Base-by-base conservation (phyloP, 805 yeast genomes). In the Myxozyma kluyveri region DNA sequence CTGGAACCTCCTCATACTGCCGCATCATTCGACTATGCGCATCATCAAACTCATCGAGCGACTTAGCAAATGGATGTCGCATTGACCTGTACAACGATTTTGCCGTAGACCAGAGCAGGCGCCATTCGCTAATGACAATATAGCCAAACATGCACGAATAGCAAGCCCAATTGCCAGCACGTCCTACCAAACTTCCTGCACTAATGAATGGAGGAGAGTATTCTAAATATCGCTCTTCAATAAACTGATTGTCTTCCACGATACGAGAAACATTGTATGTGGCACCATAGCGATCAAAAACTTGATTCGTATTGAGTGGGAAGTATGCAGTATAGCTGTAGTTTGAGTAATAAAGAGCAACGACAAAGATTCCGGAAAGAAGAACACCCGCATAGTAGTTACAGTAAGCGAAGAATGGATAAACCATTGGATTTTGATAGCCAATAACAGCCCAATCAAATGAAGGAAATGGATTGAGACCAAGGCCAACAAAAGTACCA, bases 1-100 rank as follows among this genome's bases (percentile, higher is more conserved):
- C 85, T 1, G 93, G 93, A 19, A 82, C 87, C 57, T 84, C 88
- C 37, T 75, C 75, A 65, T 84, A 83, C 50, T 67, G 69, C 36
- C 61, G 64, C 80, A 79, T 80, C 61, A 79, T 74, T 52, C 82
- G 75, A 9, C 86, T 72, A 49, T 82, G 14, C 1, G 56, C 46
- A 40, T 54, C 58, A 12, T 42, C 33, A 45, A 40, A 47, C 14
- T 33, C 17, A n/a, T 23, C 49, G 58, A 83, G 36, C n/a, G 87
- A 39, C 75, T 75, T 65, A 82, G 31, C 24, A 54, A 24, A 31
- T 35, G 14, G 50, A 41, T 22, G 14, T 9, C 14, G 26, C 48
- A 17, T 50, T 42, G 14, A 33, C 47, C 35, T 37, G 42, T 22
- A 54, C 14, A 17, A 45, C n/a, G 6, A 32, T 42, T 10, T 17